These are phyloP conservation scores for Rhodotorula sp. DNA, from an alignment of 1,284 basidiomycete species.

Conservation along the genomic window DNA sequence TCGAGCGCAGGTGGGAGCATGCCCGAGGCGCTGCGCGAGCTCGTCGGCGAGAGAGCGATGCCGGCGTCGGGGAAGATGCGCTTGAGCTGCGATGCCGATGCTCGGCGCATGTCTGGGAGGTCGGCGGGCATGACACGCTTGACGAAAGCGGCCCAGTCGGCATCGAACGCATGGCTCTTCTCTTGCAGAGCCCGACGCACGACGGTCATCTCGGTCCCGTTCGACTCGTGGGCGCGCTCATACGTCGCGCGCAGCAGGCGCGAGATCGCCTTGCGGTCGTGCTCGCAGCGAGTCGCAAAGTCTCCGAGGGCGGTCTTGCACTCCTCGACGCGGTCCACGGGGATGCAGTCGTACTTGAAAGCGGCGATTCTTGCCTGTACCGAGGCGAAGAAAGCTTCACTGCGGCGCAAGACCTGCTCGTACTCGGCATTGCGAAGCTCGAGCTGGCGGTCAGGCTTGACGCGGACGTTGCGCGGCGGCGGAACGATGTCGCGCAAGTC, in stretches of 20 bases:
- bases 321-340: conserved; percentile 39
- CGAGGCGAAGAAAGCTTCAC: conserved; percentile 62
- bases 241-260: conserved; percentile 77
- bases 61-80: conserved; percentile 56
- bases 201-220: conserved; percentile 51
- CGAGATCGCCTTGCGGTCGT: conserved; percentile 63
- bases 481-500: conserved; percentile 81
- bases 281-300: conserved; percentile 28
- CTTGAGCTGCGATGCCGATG: conserved; percentile 53
- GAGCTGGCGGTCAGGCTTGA: conserved; percentile 80
- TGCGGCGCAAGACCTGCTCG: conserved; percentile 71
- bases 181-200: conserved; percentile 87
- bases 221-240: conserved; percentile 72
- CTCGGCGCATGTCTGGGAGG: conserved; percentile 49
- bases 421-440: conserved; percentile 89
- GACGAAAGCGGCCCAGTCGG: conserved; percentile 64
- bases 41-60: conserved; percentile 48
- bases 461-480: conserved; percentile 81
- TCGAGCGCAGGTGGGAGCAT: conserved; percentile 47
- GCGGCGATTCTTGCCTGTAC: conserved; percentile 58
- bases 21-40: conserved; percentile 37
- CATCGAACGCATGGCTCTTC: conserved; percentile 94
- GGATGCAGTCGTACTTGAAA: conserved; percentile 50
- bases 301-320: conserved; percentile 33
- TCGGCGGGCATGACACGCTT: conserved; percentile 54